Evolutionary conservation across 305 asterid genomes (phyloP), one percentile per base, ranked within the genome.

Genomic region (Fraxinus greggii): DNA sequence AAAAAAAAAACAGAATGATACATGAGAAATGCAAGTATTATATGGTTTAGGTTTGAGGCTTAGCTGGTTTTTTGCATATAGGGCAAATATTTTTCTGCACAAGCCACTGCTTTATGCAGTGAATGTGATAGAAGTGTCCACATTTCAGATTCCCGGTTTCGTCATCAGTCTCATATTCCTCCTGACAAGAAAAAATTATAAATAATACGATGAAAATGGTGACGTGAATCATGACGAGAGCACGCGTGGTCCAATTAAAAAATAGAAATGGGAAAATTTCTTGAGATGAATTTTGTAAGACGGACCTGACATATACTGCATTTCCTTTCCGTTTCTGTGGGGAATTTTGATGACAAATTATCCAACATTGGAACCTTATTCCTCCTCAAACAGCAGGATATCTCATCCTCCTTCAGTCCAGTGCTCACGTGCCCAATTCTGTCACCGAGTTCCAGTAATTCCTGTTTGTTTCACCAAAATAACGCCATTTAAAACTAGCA

Each of bases 21-120:
- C 48, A 36, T 29, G 38, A 32, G 75, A 70, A 48, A 23, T 51
- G 40, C 56, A 56, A 73, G 82, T 76, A 48, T 77, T 83, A 19
- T 56, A 74, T 5, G 77, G 79, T 79, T 79, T 86, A 86, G 81
- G 83, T 76, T 69, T 83, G 90, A 72, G 93, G 84, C 23, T 63
- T 79, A 3, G 92, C 99, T 29, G 91, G 89, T 3, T 91, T 89
- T 91, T 95, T 95, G 88, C 99, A 95, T 69, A 95, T 79, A 9
- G 99, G 99, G 85, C 99, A 95, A 75, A 83, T 81, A 48, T 91
- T 95, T 82, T 91, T 95, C 85, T 90, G 94, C 80, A 78, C 86
- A 12, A 95, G 97, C 99, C 99, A 95, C 86, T 91, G 95, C 94
- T 92, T 92, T 86, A 95, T 93, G 93, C 99, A 95, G 70, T 88